Evolutionary conservation across 2,329 filamentous ascomycete genomes (phyloP).

Genomic region (Penicillium fuscoglaucum): DNA sequence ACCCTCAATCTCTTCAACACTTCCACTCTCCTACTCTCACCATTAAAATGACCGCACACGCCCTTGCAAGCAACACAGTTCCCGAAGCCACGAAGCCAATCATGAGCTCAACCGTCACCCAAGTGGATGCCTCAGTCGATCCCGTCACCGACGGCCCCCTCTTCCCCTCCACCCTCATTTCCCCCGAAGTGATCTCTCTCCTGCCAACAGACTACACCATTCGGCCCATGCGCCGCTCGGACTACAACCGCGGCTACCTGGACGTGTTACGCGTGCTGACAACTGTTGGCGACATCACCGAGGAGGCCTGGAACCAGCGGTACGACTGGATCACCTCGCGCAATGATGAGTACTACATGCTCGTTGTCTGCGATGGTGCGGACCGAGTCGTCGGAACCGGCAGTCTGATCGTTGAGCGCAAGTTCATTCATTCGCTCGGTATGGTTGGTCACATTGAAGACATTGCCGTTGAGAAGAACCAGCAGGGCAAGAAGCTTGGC

Average conservation of each 20-base stretch:
- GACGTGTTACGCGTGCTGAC: conserved; percentile 90
- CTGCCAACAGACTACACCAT: conserved; percentile 81
- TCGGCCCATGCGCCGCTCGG: conserved; percentile 73
- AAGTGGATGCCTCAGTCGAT: conserved; percentile 25
- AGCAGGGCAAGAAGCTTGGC: conserved; percentile 96
- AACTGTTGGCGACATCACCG: conserved; percentile 81
- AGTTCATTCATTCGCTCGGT: conserved; percentile 56
- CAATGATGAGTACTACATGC: conserved; percentile 77
- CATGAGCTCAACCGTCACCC: conserved; percentile 22
- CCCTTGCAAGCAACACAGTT: conserved; percentile 17
- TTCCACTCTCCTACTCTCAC: conserved; percentile 1
- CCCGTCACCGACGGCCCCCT: conserved; percentile 55
- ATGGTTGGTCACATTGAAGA: conserved; percentile 94
- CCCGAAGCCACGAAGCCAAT: conserved; percentile 19
- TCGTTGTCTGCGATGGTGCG: conserved; percentile 76
- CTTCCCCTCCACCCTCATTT: conserved; percentile 76
- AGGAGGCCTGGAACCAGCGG: conserved; percentile 72
- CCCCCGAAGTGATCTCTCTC: conserved; percentile 66
- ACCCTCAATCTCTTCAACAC: neutral
- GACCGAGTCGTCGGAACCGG: conserved; percentile 82
- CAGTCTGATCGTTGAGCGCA: conserved; percentile 86
- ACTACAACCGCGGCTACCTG: conserved; percentile 81
- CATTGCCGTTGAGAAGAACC: conserved; percentile 89
- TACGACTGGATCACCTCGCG: conserved; percentile 78
- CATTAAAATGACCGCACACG: conserved; percentile 23